phyloP scores from a whole-genome alignment of 352 stramenopile genomes.

The Aphanomyces euteiches region DNA sequence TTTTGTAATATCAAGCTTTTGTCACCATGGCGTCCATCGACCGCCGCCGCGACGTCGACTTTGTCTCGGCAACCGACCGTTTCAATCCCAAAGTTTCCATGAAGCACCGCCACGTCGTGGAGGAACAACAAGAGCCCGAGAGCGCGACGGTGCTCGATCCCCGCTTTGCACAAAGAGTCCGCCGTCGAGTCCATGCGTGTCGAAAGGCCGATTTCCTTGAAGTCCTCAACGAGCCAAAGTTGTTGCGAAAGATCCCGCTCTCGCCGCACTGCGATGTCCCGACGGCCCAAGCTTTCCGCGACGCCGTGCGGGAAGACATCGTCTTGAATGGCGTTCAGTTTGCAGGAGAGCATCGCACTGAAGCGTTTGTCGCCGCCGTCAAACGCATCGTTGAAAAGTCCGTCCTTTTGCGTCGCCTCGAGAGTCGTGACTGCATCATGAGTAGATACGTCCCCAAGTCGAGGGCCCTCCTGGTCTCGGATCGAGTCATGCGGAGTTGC shows the following conservation, averaged over 20 bases:
- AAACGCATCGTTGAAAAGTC: slow-evolving; percentile 59
- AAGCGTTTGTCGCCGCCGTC: slow-evolving; percentile 67
- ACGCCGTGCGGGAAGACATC: slow-evolving; percentile 66
- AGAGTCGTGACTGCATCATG: not conserved
- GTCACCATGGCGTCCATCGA: too few species aligned
- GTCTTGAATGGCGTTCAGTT: slow-evolving; percentile 70
- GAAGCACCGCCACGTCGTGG: too few species aligned
- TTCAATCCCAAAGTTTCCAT: too few species aligned
- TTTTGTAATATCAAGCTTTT: too few species aligned
- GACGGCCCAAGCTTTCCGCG: slow-evolving; percentile 63
- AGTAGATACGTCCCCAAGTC: slow-evolving; percentile 31
- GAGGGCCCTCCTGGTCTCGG: slow-evolving; percentile 45
- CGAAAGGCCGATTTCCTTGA: slow-evolving; percentile 58
- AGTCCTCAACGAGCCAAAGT: slow-evolving; percentile 36
- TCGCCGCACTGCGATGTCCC: slow-evolving; percentile 56
- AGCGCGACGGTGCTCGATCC: slow-evolving; percentile 40
- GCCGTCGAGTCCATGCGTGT: slow-evolving; percentile 39
- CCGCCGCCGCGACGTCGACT: too few species aligned
- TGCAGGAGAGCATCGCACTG: slow-evolving; percentile 62
- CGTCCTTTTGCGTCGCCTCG: slow-evolving; percentile 31
- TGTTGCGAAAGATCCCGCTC: slow-evolving; percentile 50
- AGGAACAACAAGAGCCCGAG: not conserved
- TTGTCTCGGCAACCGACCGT: too few species aligned
- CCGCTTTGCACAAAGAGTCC: slow-evolving; percentile 42
- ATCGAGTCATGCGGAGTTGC: slow-evolving; percentile 66